Evolutionary conservation across 1,139 yeast genomes (phyloP), one percentile per base, ranked within the genome.

Genomic region (Magnusiomyces fungicola): DNA sequence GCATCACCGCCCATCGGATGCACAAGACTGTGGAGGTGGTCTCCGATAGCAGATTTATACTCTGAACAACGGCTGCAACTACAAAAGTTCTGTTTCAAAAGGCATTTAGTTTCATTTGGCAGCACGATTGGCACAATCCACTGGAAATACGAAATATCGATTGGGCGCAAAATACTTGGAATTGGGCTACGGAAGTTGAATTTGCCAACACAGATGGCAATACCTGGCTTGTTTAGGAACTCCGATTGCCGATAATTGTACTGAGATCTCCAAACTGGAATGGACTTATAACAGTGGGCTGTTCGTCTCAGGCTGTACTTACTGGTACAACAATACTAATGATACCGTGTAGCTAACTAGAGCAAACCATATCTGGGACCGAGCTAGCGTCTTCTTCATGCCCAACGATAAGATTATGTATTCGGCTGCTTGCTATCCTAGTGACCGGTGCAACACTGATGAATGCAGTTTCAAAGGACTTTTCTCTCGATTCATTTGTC

Each of bases 11-110:
- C 36, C 77, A 97, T 67, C 90, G 97, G 97, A 90, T 63, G 59
- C 66, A 6, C 72, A 63, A 2, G 61, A 75, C 50, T 90, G 97
- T 68, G 77, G 75, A 48, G 97, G 97, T 53, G 97, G 97, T 1
- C 74, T 90, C 54, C 78, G 97, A 69, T 90, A 97, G 97, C 97
- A 90, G 70, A 90, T 90, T 64, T 90, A 86, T 72, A 79, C 85
- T 53, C 90, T 96, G 95, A 90, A 90, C 66, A 75, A 89, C 9
- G 97, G 97, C 57, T 90, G 89, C 65, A 85, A 86, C 67, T 90
- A 90, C 66, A 90, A 90, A 68, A 90, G 90, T 67, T 73, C 95
- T 9, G 94, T 90, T 52, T 80, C 95, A 21, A 90, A 89, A 63
- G 97, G 97, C 19, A 86, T 95, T 60, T 71, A 90, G 54, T 89